Evolutionary conservation across 23 red algal genomes (phyloP), one percentile per base, ranked within the genome.

Genomic region (Cyanidium caldarium): DNA sequence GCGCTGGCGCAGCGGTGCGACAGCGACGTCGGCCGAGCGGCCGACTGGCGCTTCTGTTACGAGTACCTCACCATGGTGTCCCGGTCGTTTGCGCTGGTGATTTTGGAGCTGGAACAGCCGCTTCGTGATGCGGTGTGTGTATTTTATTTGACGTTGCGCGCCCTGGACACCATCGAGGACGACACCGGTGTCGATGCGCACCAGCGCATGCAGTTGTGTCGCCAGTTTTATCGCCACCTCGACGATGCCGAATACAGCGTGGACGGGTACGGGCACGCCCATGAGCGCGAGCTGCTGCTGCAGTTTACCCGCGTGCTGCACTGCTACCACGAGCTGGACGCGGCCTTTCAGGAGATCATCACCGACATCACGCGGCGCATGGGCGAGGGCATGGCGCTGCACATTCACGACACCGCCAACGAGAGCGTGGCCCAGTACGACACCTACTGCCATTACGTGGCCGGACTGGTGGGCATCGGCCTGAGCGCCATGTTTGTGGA

Each of bases 141-240:
- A 31, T 96, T 96, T 70, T 96, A 96, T 72, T 69, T 96, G 44
- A 75, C 87, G 3, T 67, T 96, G 35, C 84, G 91, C 57, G 84
- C 84, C n/a, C 76, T 96, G 15, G 91, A 96, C 71, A 96, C 91
- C 16, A 73, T 96, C 25, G 91, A 96, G 44, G 91, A 96, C 42
- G 91, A 96, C 65, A 96, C 91, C 23, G 65, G 61, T 3, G 65
- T 71, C 0, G 70, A 80, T 58, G 70, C 77, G 23, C 39, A 42
- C 42, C n/a, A 78, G 15, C 56, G 91, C 0, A 69, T 44, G 44
- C 26, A 46, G 28, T 0, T 87, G 16, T 94, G 89, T 61, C 39
- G 35, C 3, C 44, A 39, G 23, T 83, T 92, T 71, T 80, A 75
- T 44, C 57, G 56, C 1, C 42, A 71, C 67, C 34, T 86, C 13